Percentiles rank a stretch among this genome's conserved stretches.
These are phyloP conservation scores for Vitis labrusca DNA, from an alignment of 164 flowering plant genomes.

Conservation along the genomic window DNA sequence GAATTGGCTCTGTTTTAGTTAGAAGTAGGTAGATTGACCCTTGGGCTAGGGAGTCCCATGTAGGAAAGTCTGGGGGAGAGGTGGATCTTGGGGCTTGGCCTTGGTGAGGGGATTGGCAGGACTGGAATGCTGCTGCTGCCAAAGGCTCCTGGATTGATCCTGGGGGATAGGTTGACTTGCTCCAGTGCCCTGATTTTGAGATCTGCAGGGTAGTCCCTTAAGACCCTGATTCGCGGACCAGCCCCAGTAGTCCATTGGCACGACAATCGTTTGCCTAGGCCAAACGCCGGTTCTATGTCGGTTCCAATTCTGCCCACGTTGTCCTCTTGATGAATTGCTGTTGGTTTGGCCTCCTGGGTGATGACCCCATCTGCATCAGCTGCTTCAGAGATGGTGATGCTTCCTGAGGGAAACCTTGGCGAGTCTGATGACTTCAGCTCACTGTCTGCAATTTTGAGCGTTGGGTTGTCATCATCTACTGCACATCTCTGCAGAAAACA, in stretches of 20 bases:
- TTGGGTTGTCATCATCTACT: constrained; percentile 34
- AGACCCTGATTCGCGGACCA: constrained; percentile 36
- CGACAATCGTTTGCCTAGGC: constrained; percentile 9
- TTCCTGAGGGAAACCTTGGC: no score
- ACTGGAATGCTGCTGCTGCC: not conserved
- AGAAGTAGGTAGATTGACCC: not conserved
- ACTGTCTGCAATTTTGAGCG: not conserved
- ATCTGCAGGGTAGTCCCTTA: constrained; percentile 31
- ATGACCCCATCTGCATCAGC: no score
- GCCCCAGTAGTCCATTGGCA: constrained; percentile 39
- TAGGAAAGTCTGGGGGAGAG: constrained; percentile 24
- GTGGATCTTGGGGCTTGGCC: constrained; percentile 26
- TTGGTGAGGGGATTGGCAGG: constrained; percentile 31
- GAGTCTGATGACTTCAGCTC: not conserved
- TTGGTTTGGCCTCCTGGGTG: no score
- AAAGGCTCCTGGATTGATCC: not conserved
- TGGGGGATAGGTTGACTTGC: constrained; percentile 30
- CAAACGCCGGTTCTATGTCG: not conserved
- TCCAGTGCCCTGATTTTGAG: constrained; percentile 31
- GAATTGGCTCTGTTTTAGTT: not conserved
- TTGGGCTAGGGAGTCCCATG: constrained; percentile 20
- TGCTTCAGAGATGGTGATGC: no score
- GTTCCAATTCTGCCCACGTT: not conserved
- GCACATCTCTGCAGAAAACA: constrained; percentile 30
- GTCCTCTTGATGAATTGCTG: no score